Evolutionary conservation across 257 asterid genomes (phyloP), one percentile per base, ranked within the genome.

Genomic region (Solanum stenotomum): DNA sequence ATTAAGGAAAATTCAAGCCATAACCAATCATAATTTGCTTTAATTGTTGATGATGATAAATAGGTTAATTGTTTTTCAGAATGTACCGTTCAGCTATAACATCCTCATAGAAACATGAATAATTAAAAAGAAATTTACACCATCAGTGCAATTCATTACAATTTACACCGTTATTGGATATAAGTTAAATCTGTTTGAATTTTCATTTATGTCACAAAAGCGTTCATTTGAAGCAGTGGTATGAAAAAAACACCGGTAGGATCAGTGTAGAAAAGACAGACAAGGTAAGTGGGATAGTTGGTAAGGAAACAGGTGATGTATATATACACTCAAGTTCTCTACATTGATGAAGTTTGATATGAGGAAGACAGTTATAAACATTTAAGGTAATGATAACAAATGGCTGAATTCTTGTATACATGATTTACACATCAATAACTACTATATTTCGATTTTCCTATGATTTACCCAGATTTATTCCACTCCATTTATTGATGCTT

Each of bases 1-100:
- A 78, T 78, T n/a, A 42, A 42, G 65, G 10, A 79, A 85, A 52
- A 67, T 70, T 76, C 90, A 93, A 59, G 49, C 89, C 88, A 87
- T 77, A 88, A 88, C 87, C 87, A 89, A 87, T 77, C 68, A 85
- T 38, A 49, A 49, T 49, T 49, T 52, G 63, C 8, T 52, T 18
- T 77, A 46, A 23, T 35, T 61, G 35, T 22, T 6, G 23, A 52
- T 52, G 63, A 52, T 52, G 63, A 52, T 52, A 74, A 68, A 77
- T 34, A 40, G 3, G 61, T 37, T 75, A 23, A 40, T 44, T 75
- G 89, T 81, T 86, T 87, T 46, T 85, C 90, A 72, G 46, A 59
- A 23, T 59, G 75, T 49, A 15, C 61, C 8, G 61, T 16, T 49
- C 63, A 52, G 4, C 63, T 52, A 18, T 6, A 6, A 2, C 10